Evolutionary conservation across 768 basidiomycete genomes (phyloP).

Genomic region (Naematelia encephala): DNA sequence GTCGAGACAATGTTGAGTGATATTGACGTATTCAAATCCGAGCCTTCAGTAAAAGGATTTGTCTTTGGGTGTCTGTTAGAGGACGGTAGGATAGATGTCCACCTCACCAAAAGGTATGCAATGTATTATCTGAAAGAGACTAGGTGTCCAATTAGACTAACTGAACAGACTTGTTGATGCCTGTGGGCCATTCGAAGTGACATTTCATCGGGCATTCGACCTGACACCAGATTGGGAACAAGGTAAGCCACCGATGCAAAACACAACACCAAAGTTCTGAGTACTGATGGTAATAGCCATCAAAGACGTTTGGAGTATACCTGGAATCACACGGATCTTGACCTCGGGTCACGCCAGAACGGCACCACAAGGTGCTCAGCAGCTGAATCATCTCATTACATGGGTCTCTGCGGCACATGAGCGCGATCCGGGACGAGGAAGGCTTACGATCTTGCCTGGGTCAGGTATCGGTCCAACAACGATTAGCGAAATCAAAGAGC

Average conservation of each 20-base stretch:
- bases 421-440: not conserved
- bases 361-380: conserved; percentile 7
- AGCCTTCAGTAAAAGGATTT: conserved; percentile 53
- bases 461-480: conserved; percentile 17
- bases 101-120: not conserved
- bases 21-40: conserved; percentile 61
- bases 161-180: not conserved
- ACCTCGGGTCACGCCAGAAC: conserved; percentile 15
- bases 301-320: conserved; percentile 4
- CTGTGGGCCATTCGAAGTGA: conserved; percentile 7
- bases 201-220: conserved; percentile 31
- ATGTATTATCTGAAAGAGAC: too few species aligned
- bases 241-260: too few species aligned
- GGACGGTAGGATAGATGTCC: conserved; percentile 13
- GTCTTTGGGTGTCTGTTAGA: conserved; percentile 25
- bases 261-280: not conserved
- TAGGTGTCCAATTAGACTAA: too few species aligned
- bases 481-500: not conserved
- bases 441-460: conserved; percentile 11
- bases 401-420: not conserved
- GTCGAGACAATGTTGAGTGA: conserved; percentile 72
- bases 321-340: conserved; percentile 19
- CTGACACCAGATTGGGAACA: conserved; percentile 9
- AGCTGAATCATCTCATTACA: not conserved
- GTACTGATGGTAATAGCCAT: not conserved